A percentile compares a stretch with the other conserved stretches of the same genome.
Evolutionary conservation across 2,329 filamentous ascomycete genomes (phyloP).

Genomic region (Xylariaceae sp.): DNA sequence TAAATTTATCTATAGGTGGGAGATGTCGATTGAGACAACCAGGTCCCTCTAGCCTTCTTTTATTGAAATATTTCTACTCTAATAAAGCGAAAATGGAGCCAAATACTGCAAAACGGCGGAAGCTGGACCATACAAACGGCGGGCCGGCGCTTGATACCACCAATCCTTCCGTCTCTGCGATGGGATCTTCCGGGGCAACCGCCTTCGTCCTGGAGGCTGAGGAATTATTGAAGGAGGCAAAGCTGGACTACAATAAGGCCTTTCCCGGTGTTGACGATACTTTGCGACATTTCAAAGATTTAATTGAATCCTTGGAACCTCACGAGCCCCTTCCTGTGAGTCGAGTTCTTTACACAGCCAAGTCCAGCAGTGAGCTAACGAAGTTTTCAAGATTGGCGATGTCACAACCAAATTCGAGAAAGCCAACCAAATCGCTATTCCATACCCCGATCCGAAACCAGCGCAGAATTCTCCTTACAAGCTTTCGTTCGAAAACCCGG

Average conservation of each 20-base stretch:
- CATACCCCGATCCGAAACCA: slow-evolving; percentile 82
- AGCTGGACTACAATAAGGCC: slow-evolving; percentile 53
- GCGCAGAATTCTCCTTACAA: slow-evolving; percentile 78
- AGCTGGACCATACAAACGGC: slow-evolving; percentile 45
- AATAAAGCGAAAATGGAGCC: slow-evolving; percentile 45
- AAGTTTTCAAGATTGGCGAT: slow-evolving; percentile 61
- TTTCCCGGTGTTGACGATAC: slow-evolving; percentile 53
- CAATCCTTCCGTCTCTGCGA: slow-evolving; percentile 45
- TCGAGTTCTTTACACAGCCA: slow-evolving; percentile 11
- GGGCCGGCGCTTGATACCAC: slow-evolving; percentile 44
- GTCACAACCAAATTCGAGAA: slow-evolving; percentile 70
- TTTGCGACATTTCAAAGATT: slow-evolving; percentile 55
- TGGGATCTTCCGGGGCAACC: slow-evolving; percentile 45
- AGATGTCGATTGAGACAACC: neutral
- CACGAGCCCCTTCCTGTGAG: slow-evolving; percentile 56
- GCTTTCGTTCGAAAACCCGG: slow-evolving; percentile 74
- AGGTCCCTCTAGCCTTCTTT: too few relatives aligned
- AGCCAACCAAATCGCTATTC: slow-evolving; percentile 69
- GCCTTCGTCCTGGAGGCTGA: slow-evolving; percentile 63
- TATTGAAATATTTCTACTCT: too few relatives aligned
- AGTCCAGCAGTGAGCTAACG: neutral
- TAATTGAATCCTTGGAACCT: slow-evolving; percentile 53
- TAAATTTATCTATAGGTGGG: neutral
- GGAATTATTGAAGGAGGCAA: slow-evolving; percentile 59
- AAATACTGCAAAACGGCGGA: slow-evolving; percentile 50